These are phyloP conservation scores for Platismatia glauca DNA, from an alignment of 495 filamentous ascomycete genomes.

Conservation along the genomic window DNA sequence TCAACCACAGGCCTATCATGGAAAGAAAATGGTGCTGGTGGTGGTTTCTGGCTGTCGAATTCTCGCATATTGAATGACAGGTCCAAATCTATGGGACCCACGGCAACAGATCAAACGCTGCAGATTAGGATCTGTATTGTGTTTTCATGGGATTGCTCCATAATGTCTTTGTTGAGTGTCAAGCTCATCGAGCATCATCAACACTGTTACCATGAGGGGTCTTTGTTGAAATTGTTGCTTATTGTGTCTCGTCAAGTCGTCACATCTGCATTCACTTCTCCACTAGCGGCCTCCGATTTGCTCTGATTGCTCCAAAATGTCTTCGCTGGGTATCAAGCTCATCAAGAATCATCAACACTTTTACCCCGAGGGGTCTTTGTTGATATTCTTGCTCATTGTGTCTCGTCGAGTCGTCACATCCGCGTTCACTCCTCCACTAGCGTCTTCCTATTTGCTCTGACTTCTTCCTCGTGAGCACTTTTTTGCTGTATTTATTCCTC, in stretches of 20 bases:
- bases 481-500: background rate
- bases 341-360: background rate
- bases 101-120: too few relatives aligned
- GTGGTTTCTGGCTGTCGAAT: too few relatives aligned
- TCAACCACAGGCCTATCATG: too few relatives aligned
- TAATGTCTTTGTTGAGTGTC: background rate
- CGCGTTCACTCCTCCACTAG: background rate
- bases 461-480: background rate
- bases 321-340: background rate
- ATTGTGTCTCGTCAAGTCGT: background rate
- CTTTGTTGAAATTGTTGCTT: background rate
- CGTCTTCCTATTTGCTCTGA: too few relatives aligned
- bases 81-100: too few relatives aligned
- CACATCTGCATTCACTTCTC: background rate
- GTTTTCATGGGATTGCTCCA: too few relatives aligned
- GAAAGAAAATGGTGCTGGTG: too few relatives aligned
- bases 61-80: too few relatives aligned
- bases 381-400: background rate
- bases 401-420: background rate
- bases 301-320: too few relatives aligned
- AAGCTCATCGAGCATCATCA: background rate
- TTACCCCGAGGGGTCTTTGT: background rate
- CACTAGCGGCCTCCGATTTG: too few relatives aligned
- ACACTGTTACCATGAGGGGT: background rate
- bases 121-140: too few relatives aligned